These are phyloP conservation scores for Falciphora oryzae DNA, from an alignment of 2,329 filamentous ascomycete genomes.

Conservation along the genomic window DNA sequence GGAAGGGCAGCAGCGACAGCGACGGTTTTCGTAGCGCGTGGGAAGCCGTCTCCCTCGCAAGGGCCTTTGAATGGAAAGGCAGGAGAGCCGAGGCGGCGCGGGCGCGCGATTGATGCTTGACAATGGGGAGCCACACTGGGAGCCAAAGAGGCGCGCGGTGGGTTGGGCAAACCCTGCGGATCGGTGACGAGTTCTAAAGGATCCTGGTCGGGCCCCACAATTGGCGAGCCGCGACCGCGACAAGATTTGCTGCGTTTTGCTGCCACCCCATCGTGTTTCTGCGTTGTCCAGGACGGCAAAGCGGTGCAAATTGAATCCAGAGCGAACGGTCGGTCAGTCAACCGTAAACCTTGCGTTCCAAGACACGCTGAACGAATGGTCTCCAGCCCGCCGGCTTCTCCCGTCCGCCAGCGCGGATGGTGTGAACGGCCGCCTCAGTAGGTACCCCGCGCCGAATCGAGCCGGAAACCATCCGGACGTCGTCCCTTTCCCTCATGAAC, in stretches of 20 bases:
- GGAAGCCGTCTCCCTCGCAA: not conserved
- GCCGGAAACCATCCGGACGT: not conserved
- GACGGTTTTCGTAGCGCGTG: not conserved
- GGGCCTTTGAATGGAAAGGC: not conserved
- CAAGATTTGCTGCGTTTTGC: conserved; percentile 1
- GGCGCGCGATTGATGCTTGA: not conserved
- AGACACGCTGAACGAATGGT: not conserved
- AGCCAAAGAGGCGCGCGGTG: not conserved
- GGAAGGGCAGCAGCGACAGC: not conserved
- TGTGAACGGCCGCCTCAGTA: not conserved
- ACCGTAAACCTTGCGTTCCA: not conserved
- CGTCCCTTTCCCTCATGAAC: not conserved
- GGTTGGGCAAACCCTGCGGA: not conserved
- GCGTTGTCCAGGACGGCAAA: not conserved
- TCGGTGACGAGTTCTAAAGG: not conserved
- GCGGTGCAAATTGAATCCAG: not conserved
- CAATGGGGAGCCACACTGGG: not conserved
- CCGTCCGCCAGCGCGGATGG: too few relatives aligned
- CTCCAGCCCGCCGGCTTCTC: not conserved
- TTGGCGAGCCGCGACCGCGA: not conserved
- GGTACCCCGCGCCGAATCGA: not conserved
- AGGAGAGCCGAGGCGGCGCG: not conserved
- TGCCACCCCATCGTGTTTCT: not conserved
- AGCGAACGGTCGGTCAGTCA: not conserved
- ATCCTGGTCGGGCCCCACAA: not conserved